phyloP scores from a whole-genome alignment of 805 yeast genomes.

The Nakazawaea anatomiae region DNA sequence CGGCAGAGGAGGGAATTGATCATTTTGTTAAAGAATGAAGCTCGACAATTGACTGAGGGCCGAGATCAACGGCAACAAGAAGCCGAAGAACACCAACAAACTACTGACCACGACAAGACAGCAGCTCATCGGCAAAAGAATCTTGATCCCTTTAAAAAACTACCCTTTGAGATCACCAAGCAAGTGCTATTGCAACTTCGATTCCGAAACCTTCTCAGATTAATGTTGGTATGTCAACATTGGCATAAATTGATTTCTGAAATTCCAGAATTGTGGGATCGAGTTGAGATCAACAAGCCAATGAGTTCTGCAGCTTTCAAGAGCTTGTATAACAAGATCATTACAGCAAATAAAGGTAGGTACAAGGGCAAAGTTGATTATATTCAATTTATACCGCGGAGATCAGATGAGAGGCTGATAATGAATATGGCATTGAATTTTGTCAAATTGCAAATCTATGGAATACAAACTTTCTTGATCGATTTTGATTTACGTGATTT shows the following conservation, averaged over 20 bases:
- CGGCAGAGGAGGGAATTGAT: conserved; percentile 9
- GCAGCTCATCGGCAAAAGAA: background rate
- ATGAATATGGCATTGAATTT: conserved; percentile 1
- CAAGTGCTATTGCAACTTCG: conserved; percentile 11
- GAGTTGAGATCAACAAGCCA: background rate
- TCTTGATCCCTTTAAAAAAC: conserved; percentile 16
- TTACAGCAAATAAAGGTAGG: background rate
- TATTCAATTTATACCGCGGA: background rate
- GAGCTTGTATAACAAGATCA: background rate
- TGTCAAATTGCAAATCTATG: conserved; percentile 1
- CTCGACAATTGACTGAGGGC: background rate
- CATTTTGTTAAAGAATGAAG: background rate
- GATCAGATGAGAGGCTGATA: conserved; percentile 6
- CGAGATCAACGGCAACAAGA: background rate
- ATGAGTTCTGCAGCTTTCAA: background rate
- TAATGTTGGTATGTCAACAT: background rate
- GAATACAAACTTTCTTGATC: background rate
- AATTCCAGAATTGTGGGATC: conserved; percentile 4
- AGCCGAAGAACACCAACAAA: background rate
- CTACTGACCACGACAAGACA: no score
- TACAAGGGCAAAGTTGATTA: background rate
- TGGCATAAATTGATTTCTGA: background rate
- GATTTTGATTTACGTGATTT: conserved; percentile 1
- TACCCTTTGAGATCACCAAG: conserved; percentile 21
- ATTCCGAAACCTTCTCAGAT: background rate